Evolutionary conservation across 139 green algal genomes (phyloP).

Genomic region (Chloropicon primus): DNA sequence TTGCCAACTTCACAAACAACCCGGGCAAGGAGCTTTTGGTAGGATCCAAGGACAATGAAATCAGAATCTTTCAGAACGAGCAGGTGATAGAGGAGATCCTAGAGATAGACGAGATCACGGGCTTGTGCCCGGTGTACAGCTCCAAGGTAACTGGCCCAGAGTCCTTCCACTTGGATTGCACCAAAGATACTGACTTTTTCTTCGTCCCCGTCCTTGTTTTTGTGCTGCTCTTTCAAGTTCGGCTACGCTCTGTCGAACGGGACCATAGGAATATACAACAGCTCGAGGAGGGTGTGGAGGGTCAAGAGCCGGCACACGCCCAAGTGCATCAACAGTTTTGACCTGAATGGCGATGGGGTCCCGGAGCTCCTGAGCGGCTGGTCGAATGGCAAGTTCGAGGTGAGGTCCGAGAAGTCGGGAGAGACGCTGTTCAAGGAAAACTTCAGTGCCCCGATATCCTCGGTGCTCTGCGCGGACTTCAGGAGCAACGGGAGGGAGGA

Average conservation of each 20-base stretch:
- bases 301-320: conserved; percentile 44
- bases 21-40: conserved; percentile 45
- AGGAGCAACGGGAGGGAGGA: conserved; percentile 35
- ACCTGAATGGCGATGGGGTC: conserved; percentile 49
- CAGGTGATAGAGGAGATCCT: conserved; percentile 37
- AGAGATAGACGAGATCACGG: neutral
- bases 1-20: conserved; percentile 43
- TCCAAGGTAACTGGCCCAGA: neutral
- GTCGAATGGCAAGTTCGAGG: conserved; percentile 48
- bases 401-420: conserved; percentile 29
- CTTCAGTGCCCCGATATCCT: conserved; percentile 28
- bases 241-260: conserved; percentile 55
- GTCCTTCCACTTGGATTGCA: neutral
- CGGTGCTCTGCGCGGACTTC: conserved; percentile 45
- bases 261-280: conserved; percentile 53
- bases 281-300: conserved; percentile 41
- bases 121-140: neutral
- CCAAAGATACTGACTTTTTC: neutral
- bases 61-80: conserved; percentile 45
- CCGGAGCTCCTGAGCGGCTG: conserved; percentile 58
- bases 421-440: conserved; percentile 50
- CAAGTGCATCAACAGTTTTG: conserved; percentile 30
- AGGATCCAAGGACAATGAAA: conserved; percentile 44
- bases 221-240: conserved; percentile 28
- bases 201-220: conserved; percentile 28